Percentiles rank a stretch among this genome's conserved stretches.
Conservation (phyloP, 2,329 filamentous ascomycete genomes). For the Penicillium occitanis region DNA sequence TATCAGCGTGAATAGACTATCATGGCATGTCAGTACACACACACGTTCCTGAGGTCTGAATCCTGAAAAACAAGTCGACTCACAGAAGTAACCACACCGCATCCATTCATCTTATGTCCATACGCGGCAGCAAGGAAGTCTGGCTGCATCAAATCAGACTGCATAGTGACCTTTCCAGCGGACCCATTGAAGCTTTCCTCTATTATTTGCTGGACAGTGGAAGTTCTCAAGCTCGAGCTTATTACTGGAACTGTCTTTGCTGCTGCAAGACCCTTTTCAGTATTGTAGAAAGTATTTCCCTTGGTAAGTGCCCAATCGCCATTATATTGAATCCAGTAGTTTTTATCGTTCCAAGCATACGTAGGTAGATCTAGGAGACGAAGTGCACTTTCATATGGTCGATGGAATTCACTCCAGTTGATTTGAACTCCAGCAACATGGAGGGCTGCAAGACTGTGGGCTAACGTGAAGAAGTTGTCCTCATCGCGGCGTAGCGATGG, state of each 20-base stretch:
- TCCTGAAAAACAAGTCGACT: not conserved
- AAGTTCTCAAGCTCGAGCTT: conserved; percentile 33
- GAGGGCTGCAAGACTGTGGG: conserved; percentile 58
- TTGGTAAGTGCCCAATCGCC: conserved; percentile 32
- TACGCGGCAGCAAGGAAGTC: conserved; percentile 20
- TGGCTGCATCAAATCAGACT: conserved; percentile 23
- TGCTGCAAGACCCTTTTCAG: not conserved
- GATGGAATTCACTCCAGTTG: conserved; percentile 70
- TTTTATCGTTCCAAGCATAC: conserved; percentile 69
- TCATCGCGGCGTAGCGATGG: conserved; percentile 64
- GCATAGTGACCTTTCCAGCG: conserved; percentile 10
- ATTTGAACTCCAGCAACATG: conserved; percentile 63
- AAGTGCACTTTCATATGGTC: conserved; percentile 58
- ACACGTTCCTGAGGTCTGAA: too few species aligned
- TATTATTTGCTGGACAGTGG: conserved; percentile 18
- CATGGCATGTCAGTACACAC: not conserved
- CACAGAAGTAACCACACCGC: conserved; percentile 17
- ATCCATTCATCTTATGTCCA: conserved; percentile 26
- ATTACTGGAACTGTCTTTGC: not conserved
- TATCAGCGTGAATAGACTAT: conserved; percentile 27
- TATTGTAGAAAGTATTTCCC: conserved; percentile 42
- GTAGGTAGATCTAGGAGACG: conserved; percentile 64
- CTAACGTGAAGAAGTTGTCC: conserved; percentile 63
- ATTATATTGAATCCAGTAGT: conserved; percentile 69
- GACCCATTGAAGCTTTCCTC: conserved; percentile 5